These are phyloP conservation scores for Fistulifera pelliculosa DNA, from an alignment of 108 stramenopile genomes.

Conservation along the genomic window DNA sequence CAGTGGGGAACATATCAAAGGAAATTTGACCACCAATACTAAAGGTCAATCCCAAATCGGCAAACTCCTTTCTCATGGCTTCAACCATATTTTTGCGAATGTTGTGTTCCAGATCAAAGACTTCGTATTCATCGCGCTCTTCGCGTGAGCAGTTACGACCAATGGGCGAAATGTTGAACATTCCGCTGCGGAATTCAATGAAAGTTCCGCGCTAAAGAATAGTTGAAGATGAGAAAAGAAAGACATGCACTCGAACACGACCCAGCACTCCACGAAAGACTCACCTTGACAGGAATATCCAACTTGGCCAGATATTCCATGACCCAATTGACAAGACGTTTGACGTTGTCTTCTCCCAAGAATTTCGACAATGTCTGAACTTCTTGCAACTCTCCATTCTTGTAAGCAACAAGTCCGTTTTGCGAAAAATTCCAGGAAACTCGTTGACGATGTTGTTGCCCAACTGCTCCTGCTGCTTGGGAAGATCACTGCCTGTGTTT, in stretches of 20 bases:
- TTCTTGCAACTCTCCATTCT: constrained; percentile 73
- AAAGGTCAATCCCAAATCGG: constrained; percentile 86
- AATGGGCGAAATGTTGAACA: constrained; percentile 99
- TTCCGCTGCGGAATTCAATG: constrained; percentile 97
- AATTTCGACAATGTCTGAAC: constrained; percentile 82
- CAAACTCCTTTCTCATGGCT: constrained; percentile 89
- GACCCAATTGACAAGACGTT: constrained; percentile 93
- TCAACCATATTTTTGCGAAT: constrained; percentile 88
- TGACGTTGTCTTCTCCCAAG: constrained; percentile 97
- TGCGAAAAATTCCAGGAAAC: constrained; percentile 97
- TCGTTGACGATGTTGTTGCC: constrained; percentile 77
- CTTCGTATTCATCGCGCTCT: constrained; percentile 98
- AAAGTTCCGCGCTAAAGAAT: constrained; percentile 88
- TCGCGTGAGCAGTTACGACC: constrained; percentile 96
- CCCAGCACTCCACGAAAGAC: constrained; percentile 2
- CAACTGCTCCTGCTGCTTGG: constrained; percentile 98
- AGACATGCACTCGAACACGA: not conserved
- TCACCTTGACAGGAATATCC: constrained; percentile 92
- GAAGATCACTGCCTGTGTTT: constrained; percentile 81
- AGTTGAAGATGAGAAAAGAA: constrained; percentile 5
- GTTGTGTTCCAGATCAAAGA: constrained; percentile 77
- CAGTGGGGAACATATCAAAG: constrained; percentile 95
- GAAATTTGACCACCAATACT: constrained; percentile 98
- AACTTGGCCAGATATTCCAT: constrained; percentile 82
- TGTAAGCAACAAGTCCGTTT: constrained; percentile 98